Percentiles rank a stretch among this genome's conserved stretches.
Evolutionary conservation across 2,329 filamentous ascomycete genomes (phyloP).

Genomic region (Venturia aucupariae): DNA sequence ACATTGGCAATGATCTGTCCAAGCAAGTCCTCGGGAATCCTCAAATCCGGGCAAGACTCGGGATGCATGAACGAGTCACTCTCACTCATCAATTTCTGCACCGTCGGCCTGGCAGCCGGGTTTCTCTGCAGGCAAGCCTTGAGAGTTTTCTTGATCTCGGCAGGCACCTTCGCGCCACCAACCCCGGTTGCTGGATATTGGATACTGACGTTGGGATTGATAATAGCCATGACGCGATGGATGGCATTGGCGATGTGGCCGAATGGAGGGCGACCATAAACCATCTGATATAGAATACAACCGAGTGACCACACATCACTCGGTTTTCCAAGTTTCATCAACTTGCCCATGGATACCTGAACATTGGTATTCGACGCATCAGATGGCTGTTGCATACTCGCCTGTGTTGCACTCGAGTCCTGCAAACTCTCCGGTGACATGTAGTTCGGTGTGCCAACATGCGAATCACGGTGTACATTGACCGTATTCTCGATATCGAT

Average conservation of each 20-base stretch:
- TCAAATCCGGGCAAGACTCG: conserved; percentile 38
- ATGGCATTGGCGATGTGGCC: conserved; percentile 84
- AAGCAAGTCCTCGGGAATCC: conserved; percentile 45
- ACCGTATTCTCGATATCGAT: conserved; percentile 93
- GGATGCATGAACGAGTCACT: conserved; percentile 50
- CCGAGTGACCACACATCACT: conserved; percentile 94
- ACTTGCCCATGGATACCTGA: conserved; percentile 45
- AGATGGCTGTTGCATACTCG: conserved; percentile 27
- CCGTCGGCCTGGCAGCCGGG: conserved; percentile 45
- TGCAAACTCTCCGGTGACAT: conserved; percentile 95
- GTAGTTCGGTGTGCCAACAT: conserved; percentile 95
- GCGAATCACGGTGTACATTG: conserved; percentile 91
- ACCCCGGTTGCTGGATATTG: conserved; percentile 62
- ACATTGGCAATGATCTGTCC: conserved; percentile 51
- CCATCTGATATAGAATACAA: conserved; percentile 96
- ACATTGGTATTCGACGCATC: conserved; percentile 25
- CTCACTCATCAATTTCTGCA: conserved; percentile 47
- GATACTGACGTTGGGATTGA: conserved; percentile 65
- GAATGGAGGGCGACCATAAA: conserved; percentile 93
- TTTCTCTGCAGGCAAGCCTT: conserved; percentile 51
- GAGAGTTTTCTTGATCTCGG: conserved; percentile 46
- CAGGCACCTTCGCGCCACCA: conserved; percentile 50
- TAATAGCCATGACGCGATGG: conserved; percentile 77
- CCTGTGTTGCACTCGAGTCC: conserved; percentile 60
- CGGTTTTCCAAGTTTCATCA: conserved; percentile 93